Evolutionary conservation across 352 stramenopile species (phyloP).

Genomic region (Phytopythium oedochilum): DNA sequence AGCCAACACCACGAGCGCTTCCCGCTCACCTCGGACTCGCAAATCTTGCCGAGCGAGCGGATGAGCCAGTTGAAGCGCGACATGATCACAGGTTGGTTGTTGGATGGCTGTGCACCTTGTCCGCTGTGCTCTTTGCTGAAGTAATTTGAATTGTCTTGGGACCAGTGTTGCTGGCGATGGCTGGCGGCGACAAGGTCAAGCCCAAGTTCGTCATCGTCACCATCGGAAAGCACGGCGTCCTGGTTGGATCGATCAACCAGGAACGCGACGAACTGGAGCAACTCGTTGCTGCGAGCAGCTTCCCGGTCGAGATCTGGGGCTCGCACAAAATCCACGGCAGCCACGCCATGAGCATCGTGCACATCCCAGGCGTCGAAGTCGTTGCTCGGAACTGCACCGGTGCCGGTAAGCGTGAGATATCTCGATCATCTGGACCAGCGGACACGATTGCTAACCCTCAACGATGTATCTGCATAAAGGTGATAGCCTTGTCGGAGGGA

Average conservation of each 20-base stretch:
- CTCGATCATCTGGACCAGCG: background rate
- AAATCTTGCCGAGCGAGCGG: conserved; percentile 28
- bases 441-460: background rate
- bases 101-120: no score
- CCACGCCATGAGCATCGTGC: conserved; percentile 48
- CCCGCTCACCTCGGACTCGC: conserved; percentile 37
- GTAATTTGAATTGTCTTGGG: background rate
- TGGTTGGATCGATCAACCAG: conserved; percentile 60
- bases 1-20: conserved; percentile 33
- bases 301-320: conserved; percentile 52
- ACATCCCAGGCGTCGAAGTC: conserved; percentile 55
- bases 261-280: background rate
- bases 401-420: conserved; percentile 33
- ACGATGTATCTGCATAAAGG: conserved; percentile 17
- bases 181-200: conserved; percentile 31
- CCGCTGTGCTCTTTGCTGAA: background rate
- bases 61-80: conserved; percentile 67
- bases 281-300: conserved; percentile 24
- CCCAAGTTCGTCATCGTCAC: conserved; percentile 76
- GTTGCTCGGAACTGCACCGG: conserved; percentile 68
- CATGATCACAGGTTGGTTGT: conserved; percentile 45
- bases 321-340: conserved; percentile 40
- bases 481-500: conserved; percentile 72
- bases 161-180: conserved; percentile 62
- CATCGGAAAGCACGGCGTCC: conserved; percentile 65